phyloP scores from a whole-genome alignment of 2,329 filamentous ascomycete species.

The Colletotrichum coccodes region DNA sequence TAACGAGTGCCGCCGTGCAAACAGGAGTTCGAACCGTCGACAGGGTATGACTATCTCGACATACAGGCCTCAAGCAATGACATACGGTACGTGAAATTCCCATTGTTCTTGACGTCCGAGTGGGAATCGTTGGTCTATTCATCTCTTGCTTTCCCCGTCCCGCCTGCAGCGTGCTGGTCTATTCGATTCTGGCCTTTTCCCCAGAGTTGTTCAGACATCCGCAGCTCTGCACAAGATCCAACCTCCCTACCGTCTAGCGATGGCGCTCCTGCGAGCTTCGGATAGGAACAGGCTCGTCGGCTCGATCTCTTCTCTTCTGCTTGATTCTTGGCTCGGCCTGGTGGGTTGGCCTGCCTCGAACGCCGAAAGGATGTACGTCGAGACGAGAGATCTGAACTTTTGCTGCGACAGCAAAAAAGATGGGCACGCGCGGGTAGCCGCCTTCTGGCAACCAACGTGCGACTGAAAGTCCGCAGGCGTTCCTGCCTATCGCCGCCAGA shows the following conservation, averaged over 20 bases:
- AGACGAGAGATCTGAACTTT: constrained; percentile 14
- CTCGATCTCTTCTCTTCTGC: neutral
- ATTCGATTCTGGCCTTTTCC: constrained; percentile 30
- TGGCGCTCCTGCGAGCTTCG: neutral
- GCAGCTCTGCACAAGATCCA: neutral
- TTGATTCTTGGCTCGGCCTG: constrained; percentile 4
- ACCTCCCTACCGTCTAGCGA: constrained; percentile 2
- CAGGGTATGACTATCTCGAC: constrained; percentile 65
- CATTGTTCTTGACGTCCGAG: constrained; percentile 31
- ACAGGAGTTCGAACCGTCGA: constrained; percentile 67
- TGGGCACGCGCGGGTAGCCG: constrained; percentile 46
- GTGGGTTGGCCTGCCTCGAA: neutral
- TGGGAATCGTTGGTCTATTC: neutral
- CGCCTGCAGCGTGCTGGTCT: constrained; percentile 4
- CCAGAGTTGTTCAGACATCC: constrained; percentile 8
- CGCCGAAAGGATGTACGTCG: neutral
- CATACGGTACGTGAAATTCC: constrained; percentile 60
- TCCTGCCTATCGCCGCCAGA: constrained; percentile 46
- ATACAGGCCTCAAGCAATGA: constrained; percentile 59
- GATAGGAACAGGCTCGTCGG: neutral
- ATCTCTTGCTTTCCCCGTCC: neutral
- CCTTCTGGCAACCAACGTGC: constrained; percentile 45
- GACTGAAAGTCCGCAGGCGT: constrained; percentile 45
- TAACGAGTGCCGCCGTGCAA: constrained; percentile 42
- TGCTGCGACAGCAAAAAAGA: constrained; percentile 3